These are phyloP conservation scores for Candida vartiovaarae DNA, from an alignment of 805 yeast genomes.

Conservation along the genomic window DNA sequence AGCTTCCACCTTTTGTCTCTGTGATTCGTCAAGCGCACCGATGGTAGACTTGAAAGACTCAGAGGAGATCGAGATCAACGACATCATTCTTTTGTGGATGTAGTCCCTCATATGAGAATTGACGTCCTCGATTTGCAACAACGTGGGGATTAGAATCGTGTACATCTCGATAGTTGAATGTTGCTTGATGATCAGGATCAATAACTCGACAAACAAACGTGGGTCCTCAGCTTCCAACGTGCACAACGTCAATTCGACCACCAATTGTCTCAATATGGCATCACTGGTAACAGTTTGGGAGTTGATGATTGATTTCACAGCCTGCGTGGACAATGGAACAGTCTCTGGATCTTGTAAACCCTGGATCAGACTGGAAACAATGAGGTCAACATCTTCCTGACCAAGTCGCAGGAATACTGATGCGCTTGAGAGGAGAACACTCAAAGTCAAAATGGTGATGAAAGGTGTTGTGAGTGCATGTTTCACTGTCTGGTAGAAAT, in stretches of 20 bases:
- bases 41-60: constrained; percentile 43
- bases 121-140: constrained; percentile 25
- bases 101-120: constrained; percentile 27
- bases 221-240: constrained; percentile 20
- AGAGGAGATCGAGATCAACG: constrained; percentile 38
- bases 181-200: constrained; percentile 14
- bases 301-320: constrained; percentile 49
- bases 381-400: constrained; percentile 30
- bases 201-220: constrained; percentile 27
- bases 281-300: constrained; percentile 26
- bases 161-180: constrained; percentile 17
- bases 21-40: constrained; percentile 31
- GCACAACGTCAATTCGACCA: constrained; percentile 37
- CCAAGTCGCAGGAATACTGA: constrained; percentile 27
- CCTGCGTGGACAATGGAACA: constrained; percentile 44
- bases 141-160: constrained; percentile 30
- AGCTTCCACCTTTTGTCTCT: constrained; percentile 34
- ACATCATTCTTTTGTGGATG: constrained; percentile 39
- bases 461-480: constrained; percentile 16
- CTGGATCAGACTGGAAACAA: constrained; percentile 28
- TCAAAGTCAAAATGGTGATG: constrained; percentile 31
- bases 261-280: constrained; percentile 33
- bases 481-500: constrained; percentile 33
- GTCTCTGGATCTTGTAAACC: constrained; percentile 31
- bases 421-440: constrained; percentile 38